These are phyloP conservation scores for Rhodotorula sp. DNA, from an alignment of 1,284 basidiomycete species.

Conservation along the genomic window DNA sequence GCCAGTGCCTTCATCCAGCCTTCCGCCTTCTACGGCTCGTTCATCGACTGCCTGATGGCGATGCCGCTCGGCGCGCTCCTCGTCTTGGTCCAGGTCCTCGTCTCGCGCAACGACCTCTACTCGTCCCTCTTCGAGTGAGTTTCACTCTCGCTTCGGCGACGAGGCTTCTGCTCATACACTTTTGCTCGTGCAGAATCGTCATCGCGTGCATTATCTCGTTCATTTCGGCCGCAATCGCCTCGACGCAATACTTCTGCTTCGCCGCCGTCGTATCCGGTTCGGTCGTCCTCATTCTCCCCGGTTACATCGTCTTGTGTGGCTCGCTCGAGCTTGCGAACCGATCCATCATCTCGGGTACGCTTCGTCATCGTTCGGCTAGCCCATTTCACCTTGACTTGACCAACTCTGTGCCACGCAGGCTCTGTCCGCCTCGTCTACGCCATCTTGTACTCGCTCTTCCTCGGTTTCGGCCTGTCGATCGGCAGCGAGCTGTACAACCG, in stretches of 20 bases:
- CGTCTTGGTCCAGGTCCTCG: conserved; percentile 64
- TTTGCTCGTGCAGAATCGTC: conserved; percentile 58
- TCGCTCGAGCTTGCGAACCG: conserved; percentile 66
- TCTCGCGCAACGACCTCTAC: conserved; percentile 74
- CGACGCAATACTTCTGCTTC: conserved; percentile 74
- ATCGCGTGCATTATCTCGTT: conserved; percentile 75
- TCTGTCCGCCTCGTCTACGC: conserved; percentile 73
- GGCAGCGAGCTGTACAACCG: conserved; percentile 61
- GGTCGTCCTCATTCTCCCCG: conserved; percentile 83
- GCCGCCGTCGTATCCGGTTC: conserved; percentile 78
- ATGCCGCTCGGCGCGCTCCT: conserved; percentile 79
- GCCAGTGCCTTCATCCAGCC: conserved; percentile 70
- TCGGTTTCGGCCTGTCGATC: conserved; percentile 79
- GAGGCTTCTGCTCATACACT: background rate
- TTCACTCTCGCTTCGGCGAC: conserved; percentile 60
- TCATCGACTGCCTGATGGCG: conserved; percentile 72
- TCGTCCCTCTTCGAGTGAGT: conserved; percentile 78
- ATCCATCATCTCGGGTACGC: conserved; percentile 71
- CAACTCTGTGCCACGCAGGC: conserved; percentile 50
- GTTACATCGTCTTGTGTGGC: conserved; percentile 75
- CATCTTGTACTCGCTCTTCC: conserved; percentile 56
- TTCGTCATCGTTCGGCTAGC: conserved; percentile 57
- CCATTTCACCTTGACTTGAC: conserved; percentile 56
- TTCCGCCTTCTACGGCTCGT: conserved; percentile 64
- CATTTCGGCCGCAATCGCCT: conserved; percentile 69